Base-by-base conservation (phyloP, 169 alveolate genomes). In the Cyclospora cayetanensis region DNA sequence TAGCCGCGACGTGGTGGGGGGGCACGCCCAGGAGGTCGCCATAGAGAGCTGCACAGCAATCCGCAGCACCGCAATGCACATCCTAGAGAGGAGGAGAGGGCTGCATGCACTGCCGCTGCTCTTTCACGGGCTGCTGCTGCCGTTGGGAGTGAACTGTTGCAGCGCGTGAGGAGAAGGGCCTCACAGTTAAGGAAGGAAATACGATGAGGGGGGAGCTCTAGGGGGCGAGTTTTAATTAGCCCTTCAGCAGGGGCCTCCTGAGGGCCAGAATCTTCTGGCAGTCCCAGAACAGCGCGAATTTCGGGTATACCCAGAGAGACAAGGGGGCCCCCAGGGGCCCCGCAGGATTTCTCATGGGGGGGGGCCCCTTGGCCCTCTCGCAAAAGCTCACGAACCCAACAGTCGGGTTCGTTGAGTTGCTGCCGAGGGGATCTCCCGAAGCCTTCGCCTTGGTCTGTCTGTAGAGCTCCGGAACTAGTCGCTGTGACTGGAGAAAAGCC, bases 251-350 rank as follows among this genome's bases (percentile, higher is more conserved):
- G 60, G 60, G 60, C 60, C 60, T 22, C 60, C 60, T 7, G 34
- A 20, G 80, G 18, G 5, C 12, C 12, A 5, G 29, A 25, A 34
- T 68, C 80, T 68, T 7, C 52, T 20, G 80, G 80, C 15, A 68
- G 52, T 42, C 80, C 80, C 2, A 68, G 80, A 2, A 9, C 46
- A 34, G 80, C 80, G 18, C 77, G 35, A 25, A 22, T 0, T 4
- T 34, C 52, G 15, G 18, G 52, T 29, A 68, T 7, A 3, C 37
- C 15, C n/a, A 63, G 74, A 63, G 15, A 63, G 31, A n/a, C 22
- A 7, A 63, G 43, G 43, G 80, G 80, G 52, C 80, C 80, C 43
- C 80, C 52, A 1, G 80, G n/a, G n/a, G n/a, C n/a, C n/a, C n/a
- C n/a, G n/a, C n/a, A n/a, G n/a, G n/a, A n/a, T n/a, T n/a, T n/a